Evolutionary conservation across 768 basidiomycete species (phyloP), one percentile per base, ranked within the genome.

Genomic region (Podaxis rugospora): DNA sequence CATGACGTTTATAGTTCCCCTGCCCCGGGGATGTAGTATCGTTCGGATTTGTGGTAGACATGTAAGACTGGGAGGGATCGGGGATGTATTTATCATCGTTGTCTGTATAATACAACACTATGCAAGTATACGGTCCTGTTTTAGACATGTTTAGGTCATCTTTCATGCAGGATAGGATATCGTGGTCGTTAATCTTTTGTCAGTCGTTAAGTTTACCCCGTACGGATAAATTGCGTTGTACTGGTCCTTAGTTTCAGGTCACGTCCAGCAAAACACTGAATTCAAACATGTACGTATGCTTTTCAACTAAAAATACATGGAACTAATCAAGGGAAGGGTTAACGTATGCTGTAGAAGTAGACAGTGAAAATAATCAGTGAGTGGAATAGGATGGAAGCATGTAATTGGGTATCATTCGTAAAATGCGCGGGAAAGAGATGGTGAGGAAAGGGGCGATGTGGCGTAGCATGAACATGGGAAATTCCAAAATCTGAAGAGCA

Each of bases 271-370:
- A 18, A 44, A 18, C n/a, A 44, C n/a, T 13, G 18, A 21, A 44
- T 7, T 18, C 7, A 44, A 21, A n/a, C 42, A 44, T 44, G 21
- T 44, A 44, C 18, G 52, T 21, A 54, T 23, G 25, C 21, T 27
- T 10, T 4, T 14, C 32, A 1, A 27, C 36, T 58, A 58, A 21
- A 58, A 58, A 50, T 58, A 58, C 57, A 58, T 49, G 47, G n/a
- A 50, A 21, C n/a, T 36, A 36, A 47, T 36, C 32, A 58, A 37
- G 47, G 11, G 18, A 39, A 21, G 1, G 37, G 18, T 10, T 21
- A 58, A 23, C 14, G 47, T 58, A 36, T 51, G 14, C 39, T 27
- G 47, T 37, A 39, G 21, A 39, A 18, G 42, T 16, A 49, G 7
- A 14, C 23, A 13, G 2, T 49, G 13, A 4, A 49, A 49, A 13